Conservation (phyloP, 805 yeast species). For the Candida awuae region DNA sequence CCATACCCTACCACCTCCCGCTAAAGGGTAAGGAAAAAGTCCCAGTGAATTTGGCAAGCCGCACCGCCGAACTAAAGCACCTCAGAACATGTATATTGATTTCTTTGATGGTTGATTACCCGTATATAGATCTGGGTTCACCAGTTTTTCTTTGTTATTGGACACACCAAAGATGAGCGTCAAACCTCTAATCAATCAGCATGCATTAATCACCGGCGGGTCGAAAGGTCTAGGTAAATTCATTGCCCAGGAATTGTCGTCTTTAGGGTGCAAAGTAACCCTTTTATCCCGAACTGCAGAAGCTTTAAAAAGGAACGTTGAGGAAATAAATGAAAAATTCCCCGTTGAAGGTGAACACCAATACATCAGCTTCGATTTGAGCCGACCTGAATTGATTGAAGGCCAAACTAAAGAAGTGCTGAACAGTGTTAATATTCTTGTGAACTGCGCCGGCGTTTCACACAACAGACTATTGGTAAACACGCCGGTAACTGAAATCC, state of each 20-base stretch:
- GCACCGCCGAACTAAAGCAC: too few species aligned
- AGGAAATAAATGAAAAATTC: conserved; percentile 13
- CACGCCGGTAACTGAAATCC: conserved; percentile 36
- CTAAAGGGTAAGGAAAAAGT: too few species aligned
- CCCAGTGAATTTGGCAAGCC: too few species aligned
- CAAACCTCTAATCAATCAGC: conserved; percentile 14
- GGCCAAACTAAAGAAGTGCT: conserved; percentile 20
- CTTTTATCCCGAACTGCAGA: conserved; percentile 42
- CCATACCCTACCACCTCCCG: too few species aligned
- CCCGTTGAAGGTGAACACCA: conserved; percentile 23
- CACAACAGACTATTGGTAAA: conserved; percentile 44
- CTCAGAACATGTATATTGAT: too few species aligned
- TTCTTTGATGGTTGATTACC: too few species aligned
- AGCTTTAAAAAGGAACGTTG: conserved; percentile 26
- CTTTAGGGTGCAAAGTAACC: conserved; percentile 43
- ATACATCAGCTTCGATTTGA: conserved; percentile 31
- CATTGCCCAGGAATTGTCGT: conserved; percentile 44
- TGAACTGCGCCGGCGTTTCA: conserved; percentile 63
- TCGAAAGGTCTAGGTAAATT: conserved; percentile 59
- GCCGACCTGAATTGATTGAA: conserved; percentile 12
- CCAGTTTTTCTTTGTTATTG: too few species aligned
- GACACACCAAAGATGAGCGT: not conserved
- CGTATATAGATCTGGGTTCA: too few species aligned
- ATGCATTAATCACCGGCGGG: conserved; percentile 58
- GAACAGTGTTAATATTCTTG: conserved; percentile 36